Evolutionary conservation across 2,329 filamentous ascomycete genomes (phyloP).

Genomic region (Torrubiella hemipterigena): DNA sequence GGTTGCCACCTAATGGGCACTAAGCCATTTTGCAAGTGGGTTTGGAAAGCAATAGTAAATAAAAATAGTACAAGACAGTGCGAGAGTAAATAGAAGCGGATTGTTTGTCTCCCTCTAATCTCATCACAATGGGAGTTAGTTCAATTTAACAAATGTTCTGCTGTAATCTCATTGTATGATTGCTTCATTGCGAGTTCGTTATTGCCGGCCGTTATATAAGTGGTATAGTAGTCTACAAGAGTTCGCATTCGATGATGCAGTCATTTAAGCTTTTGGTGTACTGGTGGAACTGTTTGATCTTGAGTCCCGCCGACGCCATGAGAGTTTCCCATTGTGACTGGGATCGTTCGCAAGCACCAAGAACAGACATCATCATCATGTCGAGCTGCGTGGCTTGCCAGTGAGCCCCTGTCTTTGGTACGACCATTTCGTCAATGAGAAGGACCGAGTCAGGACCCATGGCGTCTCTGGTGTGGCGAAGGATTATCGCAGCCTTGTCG

Average conservation of each 20-base stretch:
- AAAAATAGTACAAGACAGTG: no score
- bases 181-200: no score
- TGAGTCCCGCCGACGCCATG: background rate
- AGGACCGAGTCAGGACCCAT: slow-evolving; percentile 8
- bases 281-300: background rate
- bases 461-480: slow-evolving; percentile 10
- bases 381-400: slow-evolving; percentile 2
- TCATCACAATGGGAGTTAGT: no score
- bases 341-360: slow-evolving; percentile 2
- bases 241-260: slow-evolving; percentile 12
- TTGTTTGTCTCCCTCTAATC: no score
- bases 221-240: no score
- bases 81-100: no score
- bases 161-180: no score
- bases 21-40: no score
- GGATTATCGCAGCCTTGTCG: slow-evolving; percentile 20
- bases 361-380: slow-evolving; percentile 11
- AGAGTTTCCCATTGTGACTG: slow-evolving; percentile 1
- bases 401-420: slow-evolving; percentile 1
- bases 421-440: slow-evolving; percentile 5
- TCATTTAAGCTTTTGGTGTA: slow-evolving; percentile 20
- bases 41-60: no score
- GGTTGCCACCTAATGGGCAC: no score
- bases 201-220: no score
- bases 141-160: no score